Percentiles rank a stretch among this genome's conserved stretches.
Evolutionary conservation across 805 yeast species (phyloP).

Genomic region (Kazachstania africana): DNA sequence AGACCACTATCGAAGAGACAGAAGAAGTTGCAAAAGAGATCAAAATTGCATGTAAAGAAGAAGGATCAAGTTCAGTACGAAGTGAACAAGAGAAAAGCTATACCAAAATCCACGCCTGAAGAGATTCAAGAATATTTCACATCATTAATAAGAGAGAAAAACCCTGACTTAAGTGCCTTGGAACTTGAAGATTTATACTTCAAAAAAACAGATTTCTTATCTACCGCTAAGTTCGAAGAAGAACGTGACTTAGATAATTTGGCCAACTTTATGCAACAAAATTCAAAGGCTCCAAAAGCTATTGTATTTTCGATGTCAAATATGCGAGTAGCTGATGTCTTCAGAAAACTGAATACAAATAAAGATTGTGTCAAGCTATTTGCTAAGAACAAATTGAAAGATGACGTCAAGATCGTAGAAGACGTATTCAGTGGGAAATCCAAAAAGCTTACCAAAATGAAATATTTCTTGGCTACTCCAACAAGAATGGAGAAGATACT

Average conservation of each 20-base stretch:
- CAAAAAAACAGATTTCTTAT: slow-evolving; percentile 44
- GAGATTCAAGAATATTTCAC: slow-evolving; percentile 60
- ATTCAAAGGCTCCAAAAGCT: slow-evolving; percentile 35
- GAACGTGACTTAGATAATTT: slow-evolving; percentile 46
- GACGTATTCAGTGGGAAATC: slow-evolving; percentile 8
- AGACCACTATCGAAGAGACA: slow-evolving; percentile 21
- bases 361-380: slow-evolving; percentile 59
- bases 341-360: slow-evolving; percentile 43
- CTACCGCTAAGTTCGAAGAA: slow-evolving; percentile 46
- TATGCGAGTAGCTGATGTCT: slow-evolving; percentile 76
- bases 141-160: slow-evolving; percentile 41
- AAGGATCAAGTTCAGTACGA: slow-evolving; percentile 57
- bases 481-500: slow-evolving; percentile 21
- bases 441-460: slow-evolving; percentile 7
- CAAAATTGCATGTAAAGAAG: slow-evolving; percentile 51
- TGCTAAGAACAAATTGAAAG: slow-evolving; percentile 58
- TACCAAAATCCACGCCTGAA: slow-evolving; percentile 47
- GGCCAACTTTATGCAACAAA: slow-evolving; percentile 39
- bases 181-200: slow-evolving; percentile 61
- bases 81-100: slow-evolving; percentile 39
- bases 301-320: slow-evolving; percentile 62
- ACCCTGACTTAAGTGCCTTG: slow-evolving; percentile 59
- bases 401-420: slow-evolving; percentile 35
- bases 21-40: slow-evolving; percentile 19
- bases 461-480: slow-evolving; percentile 23